Evolutionary conservation across 2,329 filamentous ascomycete genomes (phyloP).

Genomic region (Lecanicillium sp.): DNA sequence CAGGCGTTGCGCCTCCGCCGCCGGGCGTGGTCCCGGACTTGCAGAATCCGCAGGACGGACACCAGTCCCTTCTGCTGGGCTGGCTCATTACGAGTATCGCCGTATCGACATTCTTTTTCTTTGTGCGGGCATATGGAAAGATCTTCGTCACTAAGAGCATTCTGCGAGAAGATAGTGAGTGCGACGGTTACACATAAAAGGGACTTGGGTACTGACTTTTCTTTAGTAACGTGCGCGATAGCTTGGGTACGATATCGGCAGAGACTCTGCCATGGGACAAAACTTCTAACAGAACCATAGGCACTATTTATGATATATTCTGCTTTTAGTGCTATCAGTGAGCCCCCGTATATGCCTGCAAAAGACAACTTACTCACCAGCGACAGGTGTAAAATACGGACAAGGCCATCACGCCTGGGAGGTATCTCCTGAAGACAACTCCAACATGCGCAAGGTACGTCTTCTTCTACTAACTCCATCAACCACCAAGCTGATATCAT

Average conservation of each 20-base stretch:
- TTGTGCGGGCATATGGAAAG: slow-evolving; percentile 19
- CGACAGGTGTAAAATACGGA: slow-evolving; percentile 16
- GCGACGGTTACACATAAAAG: no score
- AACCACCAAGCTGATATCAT: not conserved
- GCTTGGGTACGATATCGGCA: slow-evolving; percentile 13
- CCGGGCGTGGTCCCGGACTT: slow-evolving; percentile 20
- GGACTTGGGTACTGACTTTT: no score
- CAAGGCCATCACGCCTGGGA: slow-evolving; percentile 22
- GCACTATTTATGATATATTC: slow-evolving; percentile 1
- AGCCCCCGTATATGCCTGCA: not conserved
- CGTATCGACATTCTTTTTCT: slow-evolving; percentile 9
- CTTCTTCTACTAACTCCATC: not conserved
- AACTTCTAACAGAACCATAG: not conserved
- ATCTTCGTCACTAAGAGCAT: slow-evolving; percentile 4
- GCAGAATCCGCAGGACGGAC: slow-evolving; percentile 16
- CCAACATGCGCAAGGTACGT: slow-evolving; percentile 16
- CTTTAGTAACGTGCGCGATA: slow-evolving; percentile 15
- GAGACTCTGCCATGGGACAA: not conserved
- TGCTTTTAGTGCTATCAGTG: slow-evolving; percentile 16
- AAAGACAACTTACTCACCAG: no score
- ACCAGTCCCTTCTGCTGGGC: slow-evolving; percentile 12
- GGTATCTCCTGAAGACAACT: slow-evolving; percentile 16
- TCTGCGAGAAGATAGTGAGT: slow-evolving; percentile 8
- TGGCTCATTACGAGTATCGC: slow-evolving; percentile 2
- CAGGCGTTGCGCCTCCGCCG: slow-evolving; percentile 19